phyloP scores from a whole-genome alignment of 352 stramenopile genomes.

The Elongisporangium prolatum region DNA sequence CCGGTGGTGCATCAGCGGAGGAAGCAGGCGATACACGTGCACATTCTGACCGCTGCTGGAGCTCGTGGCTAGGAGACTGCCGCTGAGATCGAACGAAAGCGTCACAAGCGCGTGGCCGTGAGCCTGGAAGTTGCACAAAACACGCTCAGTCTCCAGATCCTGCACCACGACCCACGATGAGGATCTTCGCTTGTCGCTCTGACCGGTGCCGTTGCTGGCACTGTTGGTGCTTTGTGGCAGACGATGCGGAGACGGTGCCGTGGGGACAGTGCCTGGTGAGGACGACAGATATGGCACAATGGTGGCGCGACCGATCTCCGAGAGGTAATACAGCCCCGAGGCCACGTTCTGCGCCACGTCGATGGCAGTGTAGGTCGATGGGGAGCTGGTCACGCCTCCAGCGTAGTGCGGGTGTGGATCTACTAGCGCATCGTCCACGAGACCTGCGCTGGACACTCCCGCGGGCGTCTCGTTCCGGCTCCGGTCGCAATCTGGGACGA shows the following conservation, averaged over 20 bases:
- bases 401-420: slow-evolving; percentile 3
- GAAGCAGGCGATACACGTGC: slow-evolving; percentile 75
- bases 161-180: slow-evolving; percentile 58
- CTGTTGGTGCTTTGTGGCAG: neutral
- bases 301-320: slow-evolving; percentile 55
- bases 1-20: slow-evolving; percentile 32
- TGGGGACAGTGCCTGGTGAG: slow-evolving; percentile 30
- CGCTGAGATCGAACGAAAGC: slow-evolving; percentile 72
- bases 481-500: slow-evolving; percentile 26
- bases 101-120: slow-evolving; percentile 70
- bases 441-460: neutral
- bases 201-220: slow-evolving; percentile 10
- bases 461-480: neutral
- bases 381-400: slow-evolving; percentile 19
- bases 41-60: slow-evolving; percentile 85
- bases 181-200: slow-evolving; percentile 11
- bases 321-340: slow-evolving; percentile 81
- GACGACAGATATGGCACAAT: slow-evolving; percentile 74
- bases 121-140: slow-evolving; percentile 72
- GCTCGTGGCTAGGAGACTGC: slow-evolving; percentile 70
- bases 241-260: neutral
- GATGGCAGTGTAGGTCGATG: slow-evolving; percentile 59
- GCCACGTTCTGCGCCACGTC: slow-evolving; percentile 87
- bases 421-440: slow-evolving; percentile 10
- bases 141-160: slow-evolving; percentile 52